phyloP scores from a whole-genome alignment of 2,329 filamentous ascomycete genomes.

The Monosporascus ibericus region DNA sequence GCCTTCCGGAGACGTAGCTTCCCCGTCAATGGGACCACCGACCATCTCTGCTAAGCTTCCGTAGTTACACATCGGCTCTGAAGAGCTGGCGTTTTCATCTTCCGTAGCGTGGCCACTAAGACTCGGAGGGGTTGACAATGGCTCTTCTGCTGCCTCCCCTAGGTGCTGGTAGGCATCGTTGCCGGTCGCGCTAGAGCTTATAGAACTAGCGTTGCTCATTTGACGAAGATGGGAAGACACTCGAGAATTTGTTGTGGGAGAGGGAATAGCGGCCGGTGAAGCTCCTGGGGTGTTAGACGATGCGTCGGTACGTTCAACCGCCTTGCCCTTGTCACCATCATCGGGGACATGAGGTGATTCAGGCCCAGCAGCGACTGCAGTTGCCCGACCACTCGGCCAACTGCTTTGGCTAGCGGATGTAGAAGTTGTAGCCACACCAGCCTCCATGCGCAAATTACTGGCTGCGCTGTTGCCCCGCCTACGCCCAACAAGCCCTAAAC shows the following conservation, averaged over 20 bases:
- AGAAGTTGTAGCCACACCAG: constrained; percentile 41
- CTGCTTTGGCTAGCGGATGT: constrained; percentile 26
- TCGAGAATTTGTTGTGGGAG: constrained; percentile 42
- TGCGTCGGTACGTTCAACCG: constrained; percentile 49
- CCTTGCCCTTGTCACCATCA: constrained; percentile 59
- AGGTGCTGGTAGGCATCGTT: constrained; percentile 38
- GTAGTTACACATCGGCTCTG: constrained; percentile 88
- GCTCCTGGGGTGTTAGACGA: constrained; percentile 27
- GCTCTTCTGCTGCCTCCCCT: constrained; percentile 34
- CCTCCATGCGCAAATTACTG: constrained; percentile 54
- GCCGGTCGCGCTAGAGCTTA: constrained; percentile 60
- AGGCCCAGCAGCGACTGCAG: constrained; percentile 23
- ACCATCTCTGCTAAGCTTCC: constrained; percentile 81
- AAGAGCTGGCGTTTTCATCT: constrained; percentile 41
- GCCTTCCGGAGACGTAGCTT: constrained; percentile 11
- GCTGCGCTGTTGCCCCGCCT: constrained; percentile 53
- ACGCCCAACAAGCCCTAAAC: constrained; percentile 49
- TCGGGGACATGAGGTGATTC: constrained; percentile 18
- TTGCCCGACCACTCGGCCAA: constrained; percentile 17
- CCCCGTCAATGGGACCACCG: constrained; percentile 52
- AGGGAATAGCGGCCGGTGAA: constrained; percentile 38
- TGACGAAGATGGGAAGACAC: constrained; percentile 70
- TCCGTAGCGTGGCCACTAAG: constrained; percentile 41
- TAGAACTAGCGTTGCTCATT: constrained; percentile 81
- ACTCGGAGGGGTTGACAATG: constrained; percentile 49